Conservation (phyloP, 371 early-diverging fungal genomes). For the Hamiltosporidium tvaerminnensis region DNA sequence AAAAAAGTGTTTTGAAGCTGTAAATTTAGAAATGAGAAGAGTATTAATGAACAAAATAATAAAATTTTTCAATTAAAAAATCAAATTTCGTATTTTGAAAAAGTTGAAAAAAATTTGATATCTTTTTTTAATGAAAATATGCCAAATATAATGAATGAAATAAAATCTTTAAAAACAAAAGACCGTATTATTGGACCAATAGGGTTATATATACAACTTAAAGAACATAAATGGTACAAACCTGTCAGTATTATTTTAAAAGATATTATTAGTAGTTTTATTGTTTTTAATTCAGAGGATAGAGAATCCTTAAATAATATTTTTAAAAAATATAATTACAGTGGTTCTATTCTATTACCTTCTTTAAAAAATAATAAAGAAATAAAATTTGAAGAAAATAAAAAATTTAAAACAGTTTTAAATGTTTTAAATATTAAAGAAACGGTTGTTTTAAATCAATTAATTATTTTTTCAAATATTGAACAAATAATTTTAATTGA, state of each 20-base stretch:
- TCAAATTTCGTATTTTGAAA: constrained; percentile 28
- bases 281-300: constrained; percentile 40
- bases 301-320: constrained; percentile 24
- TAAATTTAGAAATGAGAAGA: constrained; percentile 8
- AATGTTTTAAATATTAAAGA: constrained; percentile 28
- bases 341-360: constrained; percentile 19
- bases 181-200: constrained; percentile 47
- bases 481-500: constrained; percentile 48
- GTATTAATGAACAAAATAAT: constrained; percentile 7
- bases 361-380: constrained; percentile 7
- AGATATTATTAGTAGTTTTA: constrained; percentile 32
- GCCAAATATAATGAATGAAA: constrained; percentile 14
- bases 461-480: constrained; percentile 39
- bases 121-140: constrained; percentile 20
- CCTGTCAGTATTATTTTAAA: constrained; percentile 40
- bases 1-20: not conserved
- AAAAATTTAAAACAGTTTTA: constrained; percentile 31
- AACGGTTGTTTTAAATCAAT: constrained; percentile 32
- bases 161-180: constrained; percentile 24
- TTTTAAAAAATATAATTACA: constrained; percentile 27
- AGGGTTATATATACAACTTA: constrained; percentile 32
- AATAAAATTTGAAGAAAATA: constrained; percentile 23
- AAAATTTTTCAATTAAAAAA: constrained; percentile 19
- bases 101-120: constrained; percentile 1
- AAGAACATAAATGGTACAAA: constrained; percentile 46